A percentile compares a stretch with the other conserved stretches of the same genome.
Evolutionary conservation across 148 eudicot species (phyloP).

Genomic region (Vaccinium myrtillus): DNA sequence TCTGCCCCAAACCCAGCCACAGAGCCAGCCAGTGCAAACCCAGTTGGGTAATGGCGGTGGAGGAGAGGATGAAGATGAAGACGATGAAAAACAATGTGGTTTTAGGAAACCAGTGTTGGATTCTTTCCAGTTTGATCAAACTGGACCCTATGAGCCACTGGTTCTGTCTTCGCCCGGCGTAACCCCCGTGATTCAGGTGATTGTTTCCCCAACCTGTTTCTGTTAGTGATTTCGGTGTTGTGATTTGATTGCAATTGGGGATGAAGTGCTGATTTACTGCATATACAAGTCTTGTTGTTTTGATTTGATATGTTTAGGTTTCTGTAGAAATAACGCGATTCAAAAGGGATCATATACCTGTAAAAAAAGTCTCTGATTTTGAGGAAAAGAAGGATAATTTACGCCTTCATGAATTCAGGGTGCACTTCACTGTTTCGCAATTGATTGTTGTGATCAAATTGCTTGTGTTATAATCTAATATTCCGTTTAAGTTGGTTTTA

Average conservation of each 20-base stretch:
- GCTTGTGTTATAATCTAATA: not conserved
- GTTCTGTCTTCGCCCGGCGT: slow-evolving; percentile 53
- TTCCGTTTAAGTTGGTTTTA: not conserved
- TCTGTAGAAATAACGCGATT: not conserved
- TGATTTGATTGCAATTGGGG: not conserved
- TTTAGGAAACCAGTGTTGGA: slow-evolving; percentile 45
- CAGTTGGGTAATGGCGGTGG: slow-evolving; percentile 14
- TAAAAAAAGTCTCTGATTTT: not conserved
- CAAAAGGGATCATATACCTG: not conserved
- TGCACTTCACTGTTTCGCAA: not conserved
- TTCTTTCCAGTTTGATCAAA: slow-evolving; percentile 47
- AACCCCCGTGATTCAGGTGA: slow-evolving; percentile 66
- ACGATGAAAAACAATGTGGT: slow-evolving; percentile 22
- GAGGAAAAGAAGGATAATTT: not conserved
- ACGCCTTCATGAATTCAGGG: not conserved
- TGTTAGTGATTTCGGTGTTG: not conserved
- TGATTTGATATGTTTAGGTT: not conserved
- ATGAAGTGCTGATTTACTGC: slow-evolving; percentile 1
- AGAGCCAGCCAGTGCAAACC: slow-evolving; percentile 16
- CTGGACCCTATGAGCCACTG: slow-evolving; percentile 79
- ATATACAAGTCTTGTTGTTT: not conserved
- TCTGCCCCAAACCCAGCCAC: slow-evolving; percentile 28
- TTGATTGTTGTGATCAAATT: not conserved
- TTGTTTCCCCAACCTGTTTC: not conserved
- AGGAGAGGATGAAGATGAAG: slow-evolving; percentile 26